Base-by-base conservation (phyloP, 1,284 basidiomycete genomes). In the Trametes versicolor region DNA sequence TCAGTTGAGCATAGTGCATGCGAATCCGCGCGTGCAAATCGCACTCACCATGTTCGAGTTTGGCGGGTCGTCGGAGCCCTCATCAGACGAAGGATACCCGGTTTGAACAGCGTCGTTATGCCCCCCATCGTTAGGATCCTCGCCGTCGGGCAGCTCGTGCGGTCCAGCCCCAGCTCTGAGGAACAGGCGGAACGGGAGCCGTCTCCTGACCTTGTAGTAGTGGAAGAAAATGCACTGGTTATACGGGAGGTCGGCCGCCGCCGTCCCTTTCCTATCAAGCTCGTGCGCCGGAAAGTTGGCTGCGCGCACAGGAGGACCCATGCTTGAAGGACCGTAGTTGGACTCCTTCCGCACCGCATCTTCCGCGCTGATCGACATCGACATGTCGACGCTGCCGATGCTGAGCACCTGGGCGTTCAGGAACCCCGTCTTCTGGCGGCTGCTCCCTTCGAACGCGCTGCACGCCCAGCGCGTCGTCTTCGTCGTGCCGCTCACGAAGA, bases 181-280 rank as follows among this genome's bases (percentile, higher is more conserved):
- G 17, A 6, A 15, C 17, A 15, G 39, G 21, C 34, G 12, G 37
- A 25, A 39, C 21, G 41, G 43, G 37, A 56, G 19, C 2, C 67
- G 54, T n/a, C n/a, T 58, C 56, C 63, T 65, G 47, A 54, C n/a
- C 48, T 58, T 58, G 52, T 56, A 68, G 54, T 68, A 68, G 52
- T 68, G 32, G 23, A 68, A 10, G 49, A 68, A 68, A 7, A 65
- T 15, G 25, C 61, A 61, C 13, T 68, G 66, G 19, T 62, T 57
- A 5, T 21, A 15, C 19, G 17, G 21, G 19, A 32, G 39, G 2
- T 29, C 19, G 6, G 37, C 7, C 43, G 9, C 49, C 13, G 10
- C n/a, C n/a, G n/a, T n/a, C n/a, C n/a, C 15, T 19, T n/a, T 19
- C 13, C 5, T 15, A 4, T 34, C 7, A 2, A 9, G 8, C 29